Base-by-base conservation (phyloP, 192 early-diverging fungal genomes). In the Spizellomyces sp. region DNA sequence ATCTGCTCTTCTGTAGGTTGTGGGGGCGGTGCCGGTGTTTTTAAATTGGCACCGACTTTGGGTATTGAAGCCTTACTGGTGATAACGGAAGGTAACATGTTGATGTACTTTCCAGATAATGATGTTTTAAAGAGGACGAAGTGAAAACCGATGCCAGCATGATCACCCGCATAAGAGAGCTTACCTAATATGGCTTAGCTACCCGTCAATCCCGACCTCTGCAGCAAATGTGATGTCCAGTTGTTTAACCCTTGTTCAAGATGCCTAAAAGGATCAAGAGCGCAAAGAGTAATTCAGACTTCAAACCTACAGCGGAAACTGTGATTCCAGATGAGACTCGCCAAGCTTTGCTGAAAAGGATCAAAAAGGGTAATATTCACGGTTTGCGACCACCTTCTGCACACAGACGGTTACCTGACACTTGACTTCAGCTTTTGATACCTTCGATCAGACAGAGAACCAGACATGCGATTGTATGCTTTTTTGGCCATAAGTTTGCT, bases 381-480 rank as follows among this genome's bases (percentile, higher is more conserved):
- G 12, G 2, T 8, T 43, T 58, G 14, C 67, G 7, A 7, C 65
- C 9, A 47, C 15, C 45, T 64, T 10, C 10, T 45, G 45, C 12
- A 45, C 14, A 22, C 63, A 45, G 42, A 41, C 22, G 14, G n/a
- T 12, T 46, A 2, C 15, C 36, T n/a, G 42, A 15, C 17, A 14
- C 14, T 14, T 41, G 12, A 15, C 5, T 50, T 63, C 67, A 81
- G 83, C 83, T n/a, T 84, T 84, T 64, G 75, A 77, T 10, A 66
- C 67, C 5, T 84, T 84, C 64, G 83, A 84, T 63, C 83, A 84
- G 60, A 75, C 77, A 10, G 73, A 74, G 50, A 84, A 84, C 68
- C 62, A 69, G 10, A 81, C 80, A 4, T 79, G 77, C 58, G 83
- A 84, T 64, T 45, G 71, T 73, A 60, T 58, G 47, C 12, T 36